Evolutionary conservation across 257 asterid genomes (phyloP).

Genomic region (Echium plantagineum): DNA sequence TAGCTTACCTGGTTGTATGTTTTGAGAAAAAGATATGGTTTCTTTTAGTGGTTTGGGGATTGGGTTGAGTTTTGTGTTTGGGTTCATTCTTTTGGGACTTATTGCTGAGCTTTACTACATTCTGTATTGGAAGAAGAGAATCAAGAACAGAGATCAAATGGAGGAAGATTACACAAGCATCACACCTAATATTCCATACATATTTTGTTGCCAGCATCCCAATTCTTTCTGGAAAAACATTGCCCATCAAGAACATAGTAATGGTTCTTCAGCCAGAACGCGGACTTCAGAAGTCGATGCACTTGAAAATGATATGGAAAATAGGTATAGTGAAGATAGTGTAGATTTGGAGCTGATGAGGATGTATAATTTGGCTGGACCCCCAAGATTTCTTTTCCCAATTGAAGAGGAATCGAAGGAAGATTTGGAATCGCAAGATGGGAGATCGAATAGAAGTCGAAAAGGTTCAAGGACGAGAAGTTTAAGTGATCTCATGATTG

Average conservation of each 20-base stretch:
- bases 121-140: conserved; percentile 65
- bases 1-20: conserved; percentile 10
- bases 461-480: conserved; percentile 64
- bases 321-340: conserved; percentile 47
- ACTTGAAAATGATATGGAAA: conserved; percentile 45
- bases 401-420: conserved; percentile 84
- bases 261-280: conserved; percentile 19
- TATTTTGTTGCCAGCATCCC: conserved; percentile 45
- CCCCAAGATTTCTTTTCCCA: conserved; percentile 87
- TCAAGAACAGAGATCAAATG: conserved; percentile 15
- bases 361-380: conserved; percentile 77
- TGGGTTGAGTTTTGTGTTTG: conserved; percentile 58
- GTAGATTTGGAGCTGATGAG: conserved; percentile 72
- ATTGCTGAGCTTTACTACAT: conserved; percentile 58
- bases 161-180: conserved; percentile 7
- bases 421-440: conserved; percentile 80
- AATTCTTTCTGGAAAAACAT: conserved; percentile 12
- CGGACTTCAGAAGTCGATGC: conserved; percentile 17
- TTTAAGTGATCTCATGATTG: conserved; percentile 46
- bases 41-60: conserved; percentile 69
- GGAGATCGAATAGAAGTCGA: conserved; percentile 46
- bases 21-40: conserved; percentile 31
- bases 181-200: conserved; percentile 19
- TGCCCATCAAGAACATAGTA: conserved; percentile 25
- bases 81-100: conserved; percentile 62